Evolutionary conservation across 2,329 filamentous ascomycete genomes (phyloP).

Genomic region (Hymenoscyphus albidus): DNA sequence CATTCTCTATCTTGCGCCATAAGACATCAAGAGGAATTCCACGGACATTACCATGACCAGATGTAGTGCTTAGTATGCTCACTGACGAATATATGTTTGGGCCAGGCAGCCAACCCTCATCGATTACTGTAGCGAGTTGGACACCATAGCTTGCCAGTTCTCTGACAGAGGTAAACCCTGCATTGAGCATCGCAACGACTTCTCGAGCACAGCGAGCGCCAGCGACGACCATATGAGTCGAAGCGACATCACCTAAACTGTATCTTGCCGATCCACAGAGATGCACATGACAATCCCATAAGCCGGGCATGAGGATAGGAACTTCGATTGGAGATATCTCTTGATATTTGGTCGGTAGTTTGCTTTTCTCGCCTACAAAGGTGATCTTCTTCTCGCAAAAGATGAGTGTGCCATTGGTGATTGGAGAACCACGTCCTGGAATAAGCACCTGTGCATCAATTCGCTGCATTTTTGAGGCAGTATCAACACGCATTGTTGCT

Average conservation of each 20-base stretch:
- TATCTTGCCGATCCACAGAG: not conserved
- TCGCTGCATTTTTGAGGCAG: not conserved
- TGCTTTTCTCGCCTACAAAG: not conserved
- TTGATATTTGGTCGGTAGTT: not conserved
- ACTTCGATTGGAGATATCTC: not conserved
- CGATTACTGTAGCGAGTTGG: slow-evolving; percentile 35
- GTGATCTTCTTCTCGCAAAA: slow-evolving; percentile 39
- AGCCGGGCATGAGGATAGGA: not conserved
- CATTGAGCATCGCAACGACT: slow-evolving; percentile 41
- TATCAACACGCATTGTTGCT: no score
- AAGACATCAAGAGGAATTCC: not conserved
- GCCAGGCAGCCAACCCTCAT: not conserved
- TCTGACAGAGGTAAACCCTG: slow-evolving; percentile 49
- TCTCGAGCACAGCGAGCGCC: slow-evolving; percentile 42
- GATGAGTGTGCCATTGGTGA: slow-evolving; percentile 38
- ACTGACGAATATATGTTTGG: not conserved
- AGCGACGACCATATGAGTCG: slow-evolving; percentile 31
- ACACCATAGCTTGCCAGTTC: slow-evolving; percentile 47
- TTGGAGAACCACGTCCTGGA: slow-evolving; percentile 42
- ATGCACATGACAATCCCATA: not conserved
- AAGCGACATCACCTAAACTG: not conserved
- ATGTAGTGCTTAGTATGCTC: not conserved
- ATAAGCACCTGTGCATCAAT: slow-evolving; percentile 37
- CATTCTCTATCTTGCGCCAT: not conserved
- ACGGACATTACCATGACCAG: not conserved